Base-by-base conservation (phyloP, 1,284 basidiomycete genomes). In the Trametes hirsuta region DNA sequence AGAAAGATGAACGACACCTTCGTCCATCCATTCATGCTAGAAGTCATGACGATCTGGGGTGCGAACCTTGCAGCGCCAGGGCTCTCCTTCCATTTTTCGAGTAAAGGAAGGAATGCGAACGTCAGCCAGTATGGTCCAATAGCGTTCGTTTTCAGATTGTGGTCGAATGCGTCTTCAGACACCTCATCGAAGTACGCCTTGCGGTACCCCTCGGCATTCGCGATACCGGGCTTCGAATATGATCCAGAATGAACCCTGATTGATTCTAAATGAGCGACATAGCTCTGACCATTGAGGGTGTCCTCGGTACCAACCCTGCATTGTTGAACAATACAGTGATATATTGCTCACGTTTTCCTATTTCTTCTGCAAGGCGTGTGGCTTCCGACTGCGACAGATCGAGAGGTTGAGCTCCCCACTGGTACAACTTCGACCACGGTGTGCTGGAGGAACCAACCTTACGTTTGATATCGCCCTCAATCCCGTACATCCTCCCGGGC, bases 1-100 rank as follows among this genome's bases (percentile, higher is more conserved):
- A 30, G 8, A 30, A 30, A 30, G 30, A 12, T 14, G n/a, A 15
- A 25, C 11, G 60, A 4, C 22, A 76, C 78, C 74, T 83, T 82
- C 21, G 81, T 79, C 81, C 80, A 84, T 1, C 81, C 81, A 63
- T 81, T 82, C 80, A 82, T 81, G 54, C 79, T 81, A 50, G 77
- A 79, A 1, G 81, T 83, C 79, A 82, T 82, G 49, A 83, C 70
- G 30, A 84, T 70, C 67, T 82, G 81, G 1, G 81, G 80, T 1
- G 75, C 79, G 63, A 82, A 82, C 47, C 75, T 56, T 11, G 58
- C 41, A 6, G 56, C 67, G 5, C 55, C 56, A 0, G 59, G 65
- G 49, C 59, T 69, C 51, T 65, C 57, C 55, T 73, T 81, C 80
- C 81, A 82, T 57, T 75, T 76, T 67, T 82, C 81, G 21, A 84